Evolutionary conservation across 108 stramenopile species (phyloP).

Genomic region (Epithemia pelagica): DNA sequence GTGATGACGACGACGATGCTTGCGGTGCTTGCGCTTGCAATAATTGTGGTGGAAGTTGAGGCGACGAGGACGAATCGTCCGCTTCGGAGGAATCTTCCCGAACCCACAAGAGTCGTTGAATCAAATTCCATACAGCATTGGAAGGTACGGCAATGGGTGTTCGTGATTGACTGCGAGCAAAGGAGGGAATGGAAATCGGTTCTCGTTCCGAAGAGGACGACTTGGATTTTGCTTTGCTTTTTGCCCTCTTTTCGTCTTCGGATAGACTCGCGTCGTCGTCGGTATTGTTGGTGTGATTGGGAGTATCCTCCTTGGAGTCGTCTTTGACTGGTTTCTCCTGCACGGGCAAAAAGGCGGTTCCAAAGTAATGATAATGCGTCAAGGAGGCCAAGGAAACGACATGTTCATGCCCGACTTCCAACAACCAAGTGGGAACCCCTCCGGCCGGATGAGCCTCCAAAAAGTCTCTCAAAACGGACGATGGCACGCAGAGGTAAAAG

Average conservation of each 20-base stretch:
- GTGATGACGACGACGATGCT: too few species aligned
- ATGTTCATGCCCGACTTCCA: conserved; percentile 57
- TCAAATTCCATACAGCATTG: background rate
- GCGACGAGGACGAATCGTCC: background rate
- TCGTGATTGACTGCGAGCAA: background rate
- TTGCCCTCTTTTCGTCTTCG: background rate
- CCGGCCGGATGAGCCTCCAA: conserved; percentile 67
- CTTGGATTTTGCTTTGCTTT: background rate
- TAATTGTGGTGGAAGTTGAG: too few species aligned
- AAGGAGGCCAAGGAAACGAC: conserved; percentile 54
- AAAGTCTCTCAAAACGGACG: conserved; percentile 35
- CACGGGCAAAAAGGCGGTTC: conserved; percentile 33
- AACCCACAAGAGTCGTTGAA: background rate
- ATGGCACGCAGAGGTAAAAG: conserved; percentile 60
- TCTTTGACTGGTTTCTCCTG: background rate
- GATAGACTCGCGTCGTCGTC: background rate
- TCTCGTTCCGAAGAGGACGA: background rate
- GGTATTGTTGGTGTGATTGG: background rate
- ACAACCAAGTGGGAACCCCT: conserved; percentile 64
- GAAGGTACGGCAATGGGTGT: background rate
- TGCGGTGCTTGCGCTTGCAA: too few species aligned
- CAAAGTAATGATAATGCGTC: conserved; percentile 64
- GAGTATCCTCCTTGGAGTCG: background rate
- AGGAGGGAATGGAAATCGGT: background rate
- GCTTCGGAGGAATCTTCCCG: background rate